Conservation (phyloP, 2,329 filamentous ascomycete species). For the Neonectria magnoliae region DNA sequence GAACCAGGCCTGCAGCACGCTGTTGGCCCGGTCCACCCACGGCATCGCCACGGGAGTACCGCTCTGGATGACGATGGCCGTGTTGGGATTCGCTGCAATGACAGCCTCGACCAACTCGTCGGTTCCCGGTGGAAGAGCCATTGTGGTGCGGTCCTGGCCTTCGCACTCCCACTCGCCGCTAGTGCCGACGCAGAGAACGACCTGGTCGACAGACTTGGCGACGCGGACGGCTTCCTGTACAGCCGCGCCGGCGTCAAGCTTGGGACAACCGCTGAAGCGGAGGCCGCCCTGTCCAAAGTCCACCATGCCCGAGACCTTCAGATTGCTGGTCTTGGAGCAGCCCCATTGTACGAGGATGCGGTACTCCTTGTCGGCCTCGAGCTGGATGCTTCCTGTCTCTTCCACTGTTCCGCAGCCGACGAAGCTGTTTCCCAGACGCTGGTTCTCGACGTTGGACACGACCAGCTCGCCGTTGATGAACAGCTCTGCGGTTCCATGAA, state of each 20-base stretch:
- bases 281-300: constrained; percentile 29
- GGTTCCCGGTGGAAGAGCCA: constrained; percentile 26
- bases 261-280: constrained; percentile 28
- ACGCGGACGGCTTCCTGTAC: constrained; percentile 26
- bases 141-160: constrained; percentile 26
- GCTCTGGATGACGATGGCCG: constrained; percentile 27
- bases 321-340: constrained; percentile 18
- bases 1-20: constrained; percentile 30
- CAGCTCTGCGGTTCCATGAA: constrained; percentile 47
- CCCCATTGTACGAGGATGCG: constrained; percentile 27
- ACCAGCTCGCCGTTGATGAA: constrained; percentile 47
- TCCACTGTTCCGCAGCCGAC: constrained; percentile 48
- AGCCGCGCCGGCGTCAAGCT: constrained; percentile 17
- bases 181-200: constrained; percentile 28
- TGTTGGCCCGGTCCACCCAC: constrained; percentile 22
- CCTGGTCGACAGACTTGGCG: constrained; percentile 25
- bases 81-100: constrained; percentile 25
- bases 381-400: constrained; percentile 34
- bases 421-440: constrained; percentile 47
- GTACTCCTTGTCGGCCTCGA: constrained; percentile 27
- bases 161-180: constrained; percentile 33
- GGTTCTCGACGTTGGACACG: constrained; percentile 43
- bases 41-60: constrained; percentile 33
- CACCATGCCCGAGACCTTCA: constrained; percentile 25
- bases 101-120: constrained; percentile 29